These are phyloP conservation scores for Tuber melanosporum DNA, from an alignment of 495 filamentous ascomycete genomes.

Conservation along the genomic window DNA sequence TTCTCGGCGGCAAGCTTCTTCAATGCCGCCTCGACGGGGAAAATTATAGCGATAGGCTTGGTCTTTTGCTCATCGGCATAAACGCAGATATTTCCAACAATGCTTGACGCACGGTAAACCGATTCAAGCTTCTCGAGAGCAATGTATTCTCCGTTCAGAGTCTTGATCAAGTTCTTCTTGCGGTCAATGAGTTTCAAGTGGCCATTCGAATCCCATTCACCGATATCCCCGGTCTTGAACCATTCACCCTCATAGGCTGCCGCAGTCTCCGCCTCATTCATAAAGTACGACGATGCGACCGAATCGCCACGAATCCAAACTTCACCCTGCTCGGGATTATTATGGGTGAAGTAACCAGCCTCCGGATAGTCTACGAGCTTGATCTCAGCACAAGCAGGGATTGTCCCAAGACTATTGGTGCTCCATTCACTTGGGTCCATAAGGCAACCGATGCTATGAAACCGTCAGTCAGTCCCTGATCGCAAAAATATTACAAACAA, in stretches of 20 bases:
- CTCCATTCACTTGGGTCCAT: conserved; percentile 91
- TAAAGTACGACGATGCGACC: conserved; percentile 67
- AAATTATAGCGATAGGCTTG: conserved; percentile 90
- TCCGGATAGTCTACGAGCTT: conserved; percentile 96
- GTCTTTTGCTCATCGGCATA: conserved; percentile 73
- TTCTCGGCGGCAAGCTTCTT: conserved; percentile 74
- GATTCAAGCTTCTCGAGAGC: conserved; percentile 98
- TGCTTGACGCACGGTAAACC: conserved; percentile 73
- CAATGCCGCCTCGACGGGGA: conserved; percentile 75
- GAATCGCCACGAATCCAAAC: conserved; percentile 82
- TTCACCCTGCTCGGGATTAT: conserved; percentile 82
- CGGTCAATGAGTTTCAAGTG: conserved; percentile 86
- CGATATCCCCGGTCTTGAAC: conserved; percentile 96
- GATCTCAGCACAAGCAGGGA: conserved; percentile 75
- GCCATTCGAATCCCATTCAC: conserved; percentile 76
- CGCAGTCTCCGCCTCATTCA: conserved; percentile 79
- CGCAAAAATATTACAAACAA: conserved; percentile 6
- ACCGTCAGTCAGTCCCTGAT: conserved; percentile 14
- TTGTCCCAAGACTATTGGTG: conserved; percentile 67
- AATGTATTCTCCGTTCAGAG: conserved; percentile 92
- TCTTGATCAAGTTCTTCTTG: conserved; percentile 98
- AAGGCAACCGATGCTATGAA: conserved; percentile 66
- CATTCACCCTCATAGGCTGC: conserved; percentile 71
- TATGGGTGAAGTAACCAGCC: conserved; percentile 80
- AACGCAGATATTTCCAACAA: conserved; percentile 93